These are phyloP conservation scores for Coffea canephora DNA, from an alignment of 257 asterid genomes.

Conservation along the genomic window DNA sequence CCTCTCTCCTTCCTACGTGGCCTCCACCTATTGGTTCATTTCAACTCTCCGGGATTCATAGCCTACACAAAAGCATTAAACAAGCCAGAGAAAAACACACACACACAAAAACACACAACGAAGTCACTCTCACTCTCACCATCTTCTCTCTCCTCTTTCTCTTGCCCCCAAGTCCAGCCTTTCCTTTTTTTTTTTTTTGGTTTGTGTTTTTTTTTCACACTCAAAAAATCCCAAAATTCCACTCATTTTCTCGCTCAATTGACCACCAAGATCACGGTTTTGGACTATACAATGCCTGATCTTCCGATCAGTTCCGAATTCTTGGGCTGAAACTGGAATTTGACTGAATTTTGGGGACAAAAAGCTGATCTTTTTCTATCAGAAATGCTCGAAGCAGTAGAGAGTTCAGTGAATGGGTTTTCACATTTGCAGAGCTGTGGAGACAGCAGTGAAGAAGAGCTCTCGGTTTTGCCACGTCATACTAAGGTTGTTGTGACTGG, in stretches of 20 bases:
- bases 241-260: conserved; percentile 35
- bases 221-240: conserved; percentile 31
- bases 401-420: conserved; percentile 45
- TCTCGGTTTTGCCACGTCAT: conserved; percentile 78
- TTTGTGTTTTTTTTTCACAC: conserved; percentile 46
- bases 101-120: conserved; percentile 16
- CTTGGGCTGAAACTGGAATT: conserved; percentile 3
- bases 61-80: conserved; percentile 27
- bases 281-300: conserved; percentile 25
- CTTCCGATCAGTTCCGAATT: conserved; percentile 12
- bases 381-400: conserved; percentile 63
- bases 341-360: not conserved
- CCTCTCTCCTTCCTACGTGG: conserved; percentile 30
- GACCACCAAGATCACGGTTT: conserved; percentile 15
- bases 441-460: conserved; percentile 89
- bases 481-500: conserved; percentile 96
- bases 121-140: conserved; percentile 30
- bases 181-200: conserved; percentile 22
- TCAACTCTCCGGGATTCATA: conserved; percentile 57
- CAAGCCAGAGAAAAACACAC: conserved; percentile 10
- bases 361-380: not conserved
- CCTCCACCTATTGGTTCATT: conserved; percentile 21
- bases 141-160: conserved; percentile 25
- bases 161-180: not conserved
- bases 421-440: conserved; percentile 67